These are phyloP conservation scores for Houttuynia cordata DNA, from an alignment of 164 flowering plant species.

Conservation along the genomic window DNA sequence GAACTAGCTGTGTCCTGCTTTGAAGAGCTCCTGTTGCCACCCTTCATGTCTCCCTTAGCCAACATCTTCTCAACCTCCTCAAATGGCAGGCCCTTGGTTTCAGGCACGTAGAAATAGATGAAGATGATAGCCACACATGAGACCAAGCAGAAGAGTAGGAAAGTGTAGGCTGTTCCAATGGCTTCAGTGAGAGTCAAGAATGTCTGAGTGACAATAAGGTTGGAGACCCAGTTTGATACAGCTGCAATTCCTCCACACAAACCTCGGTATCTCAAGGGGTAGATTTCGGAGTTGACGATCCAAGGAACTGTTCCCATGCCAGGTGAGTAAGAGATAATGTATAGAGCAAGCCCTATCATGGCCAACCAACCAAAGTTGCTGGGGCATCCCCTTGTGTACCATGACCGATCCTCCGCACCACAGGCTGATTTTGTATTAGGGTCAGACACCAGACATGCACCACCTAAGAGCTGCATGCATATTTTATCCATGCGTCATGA, in stretches of 20 bases:
- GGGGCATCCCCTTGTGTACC: conserved; percentile 66
- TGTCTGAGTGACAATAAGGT: conserved; percentile 53
- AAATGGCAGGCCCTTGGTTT: conserved; percentile 46
- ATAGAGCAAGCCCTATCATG: conserved; percentile 35
- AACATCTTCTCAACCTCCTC: conserved; percentile 58
- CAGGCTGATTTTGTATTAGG: conserved; percentile 23
- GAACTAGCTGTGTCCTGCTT: not conserved
- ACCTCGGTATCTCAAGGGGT: conserved; percentile 54
- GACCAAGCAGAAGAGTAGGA: conserved; percentile 51
- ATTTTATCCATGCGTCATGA: not conserved
- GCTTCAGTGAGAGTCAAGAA: conserved; percentile 47
- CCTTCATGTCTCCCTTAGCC: not conserved
- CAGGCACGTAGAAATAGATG: conserved; percentile 40
- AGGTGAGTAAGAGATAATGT: conserved; percentile 60
- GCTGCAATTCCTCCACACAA: conserved; percentile 79
- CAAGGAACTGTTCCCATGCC: conserved; percentile 73
- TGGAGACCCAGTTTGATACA: conserved; percentile 58
- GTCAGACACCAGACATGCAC: conserved; percentile 38
- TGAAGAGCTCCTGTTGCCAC: not conserved
- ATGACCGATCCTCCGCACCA: conserved; percentile 18
- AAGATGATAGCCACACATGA: conserved; percentile 19
- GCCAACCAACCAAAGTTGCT: conserved; percentile 53
- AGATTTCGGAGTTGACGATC: conserved; percentile 72
- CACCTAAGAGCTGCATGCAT: conserved; percentile 31
- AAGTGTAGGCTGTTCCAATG: conserved; percentile 55